A percentile compares a stretch with the other conserved stretches of the same genome.
These are phyloP conservation scores for Didymella lethalis DNA, from an alignment of 2,329 filamentous ascomycete genomes.

Conservation along the genomic window DNA sequence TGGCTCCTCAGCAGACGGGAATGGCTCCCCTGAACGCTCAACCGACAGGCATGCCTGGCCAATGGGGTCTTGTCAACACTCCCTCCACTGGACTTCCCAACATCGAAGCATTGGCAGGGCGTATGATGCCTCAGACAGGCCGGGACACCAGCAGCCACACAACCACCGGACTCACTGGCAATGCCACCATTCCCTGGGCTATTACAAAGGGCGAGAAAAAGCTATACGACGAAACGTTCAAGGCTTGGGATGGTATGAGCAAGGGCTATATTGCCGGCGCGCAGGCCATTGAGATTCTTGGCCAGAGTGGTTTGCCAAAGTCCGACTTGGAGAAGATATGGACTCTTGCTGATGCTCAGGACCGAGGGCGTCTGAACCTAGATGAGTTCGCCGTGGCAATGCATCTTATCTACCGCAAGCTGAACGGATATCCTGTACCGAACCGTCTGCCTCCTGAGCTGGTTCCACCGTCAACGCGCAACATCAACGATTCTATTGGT, in stretches of 20 bases:
- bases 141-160: slow-evolving; percentile 82
- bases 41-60: slow-evolving; percentile 88
- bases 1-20: slow-evolving; percentile 71
- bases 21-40: slow-evolving; percentile 79
- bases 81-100: slow-evolving; percentile 89
- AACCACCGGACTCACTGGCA: slow-evolving; percentile 86
- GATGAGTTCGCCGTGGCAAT: slow-evolving; percentile 98
- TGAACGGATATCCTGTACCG: slow-evolving; percentile 94
- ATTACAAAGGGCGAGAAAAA: slow-evolving; percentile 99
- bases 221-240: slow-evolving; percentile 93
- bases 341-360: slow-evolving; percentile 92
- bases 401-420: slow-evolving; percentile 97
- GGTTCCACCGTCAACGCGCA: slow-evolving; percentile 91
- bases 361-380: slow-evolving; percentile 91
- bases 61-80: slow-evolving; percentile 98
- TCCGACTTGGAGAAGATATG: slow-evolving; percentile 89
- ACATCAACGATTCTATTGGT: slow-evolving; percentile 91
- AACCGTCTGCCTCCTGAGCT: slow-evolving; percentile 88
- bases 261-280: slow-evolving; percentile 93
- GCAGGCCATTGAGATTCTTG: slow-evolving; percentile 95
- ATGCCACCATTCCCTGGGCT: slow-evolving; percentile 96
- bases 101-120: slow-evolving; percentile 88
- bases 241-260: slow-evolving; percentile 92
- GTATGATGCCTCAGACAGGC: slow-evolving; percentile 97
- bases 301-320: slow-evolving; percentile 92